Base-by-base conservation (phyloP, 345 rosid genomes). In the Boechera retrofracta region DNA sequence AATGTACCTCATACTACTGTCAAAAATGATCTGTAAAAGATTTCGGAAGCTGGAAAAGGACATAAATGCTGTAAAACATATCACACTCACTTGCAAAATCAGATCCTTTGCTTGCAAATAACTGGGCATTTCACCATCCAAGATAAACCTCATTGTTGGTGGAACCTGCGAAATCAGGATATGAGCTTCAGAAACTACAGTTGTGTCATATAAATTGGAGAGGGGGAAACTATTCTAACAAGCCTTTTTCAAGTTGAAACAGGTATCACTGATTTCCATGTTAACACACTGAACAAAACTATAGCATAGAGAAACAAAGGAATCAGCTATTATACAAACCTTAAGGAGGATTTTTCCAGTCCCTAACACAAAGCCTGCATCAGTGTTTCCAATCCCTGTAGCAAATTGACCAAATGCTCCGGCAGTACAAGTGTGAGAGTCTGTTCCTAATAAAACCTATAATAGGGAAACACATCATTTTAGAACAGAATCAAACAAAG, bases 321-420 rank as follows among this genome's bases (percentile, higher is more conserved):
- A 16, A 49, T 6, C 12, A 71, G 45, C n/a, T 12, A 48, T 38
- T 31, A 24, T 5, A 42, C 76, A 75, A 80, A 92, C 99, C 98
- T 92, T 92, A 63, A 95, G 97, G 82, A 95, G 83, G 74, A 88
- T 79, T 84, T 95, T 95, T 76, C 99, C 99, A 54, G 99, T 72
- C 59, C 99, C 98, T 74, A 92, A 76, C 56, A 91, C 90, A 82
- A 95, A 95, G 33, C 99, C 98, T 21, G 98, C 99, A 84, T 95
- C 99, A 6, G 98, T 95, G 83, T 89, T 95, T 67, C 99, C 99
- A 82, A 95, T 91, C 79, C 99, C 99, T 58, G 98, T 89, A 36
- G 99, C 99, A 86, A 95, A 95, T 72, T 92, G 97, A 48, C 99
- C 98, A 74, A 95, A 95, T 60, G 99, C 98, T 82, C 96, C 99